Evolutionary conservation across 306 rosid genomes (phyloP), one percentile per base, ranked within the genome.

Genomic region (Vigna unguiculata): DNA sequence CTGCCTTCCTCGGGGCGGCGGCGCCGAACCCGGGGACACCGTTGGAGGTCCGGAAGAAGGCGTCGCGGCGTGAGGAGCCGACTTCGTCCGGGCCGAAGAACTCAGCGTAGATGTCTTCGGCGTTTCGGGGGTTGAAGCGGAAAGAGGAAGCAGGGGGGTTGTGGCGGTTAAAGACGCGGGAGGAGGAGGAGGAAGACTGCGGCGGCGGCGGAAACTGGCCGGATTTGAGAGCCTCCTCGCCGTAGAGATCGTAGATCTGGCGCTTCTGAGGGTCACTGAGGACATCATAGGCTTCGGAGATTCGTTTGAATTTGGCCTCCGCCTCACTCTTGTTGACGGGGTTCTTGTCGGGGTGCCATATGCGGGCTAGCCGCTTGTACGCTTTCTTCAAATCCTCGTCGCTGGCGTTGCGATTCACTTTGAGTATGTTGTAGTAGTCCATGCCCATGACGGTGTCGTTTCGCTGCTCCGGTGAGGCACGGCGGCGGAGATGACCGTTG

Each of bases 331-430:
- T 87, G 40, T 88, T 84, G 1, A 48, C 81, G 0, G 91, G 97
- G 78, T 96, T 91, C 83, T 96, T 96, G 82, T 96, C 98, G 0
- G 99, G 99, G 74, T 92, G 99, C 98, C 97, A 92, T 21, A 89
- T 88, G 87, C 90, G 84, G 0, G 98, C 99, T 2, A 96, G 79
- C 55, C 96, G 79, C 87, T 83, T 91, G 80, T 96, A 96, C 0
- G 97, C 87, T 45, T 87, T 89, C 74, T 86, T 91, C 83, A 96
- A 86, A 82, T 92, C 99, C 0, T 92, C 97, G 2, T 96, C 99
- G 77, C 88, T 92, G 2, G 96, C 99, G 74, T 89, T 83, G 38
- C 93, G 83, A 69, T 90, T 87, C 64, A 96, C 99, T 78, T 96
- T 92, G 65, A 96, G 93, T 34, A 96, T 86, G 88, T 96, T 96